Evolutionary conservation across 371 early-diverging fungal species (phyloP).

Genomic region (Mortierella sp.): DNA sequence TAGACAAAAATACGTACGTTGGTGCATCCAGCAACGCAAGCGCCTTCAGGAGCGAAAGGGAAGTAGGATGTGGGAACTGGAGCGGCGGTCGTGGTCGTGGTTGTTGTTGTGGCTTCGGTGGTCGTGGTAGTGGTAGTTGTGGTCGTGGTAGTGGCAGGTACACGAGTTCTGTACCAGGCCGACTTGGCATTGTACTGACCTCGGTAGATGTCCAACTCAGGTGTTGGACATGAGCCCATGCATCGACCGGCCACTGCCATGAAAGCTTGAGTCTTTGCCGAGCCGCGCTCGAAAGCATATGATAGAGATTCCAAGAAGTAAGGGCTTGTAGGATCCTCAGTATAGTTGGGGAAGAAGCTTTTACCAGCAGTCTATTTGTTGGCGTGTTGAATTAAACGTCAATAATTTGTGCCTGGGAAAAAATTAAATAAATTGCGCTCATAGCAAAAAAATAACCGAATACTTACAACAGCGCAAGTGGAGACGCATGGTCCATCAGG

Average conservation of each 20-base stretch:
- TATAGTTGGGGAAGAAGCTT: slow-evolving; percentile 33
- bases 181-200: slow-evolving; percentile 19
- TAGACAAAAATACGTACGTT: slow-evolving; percentile 5
- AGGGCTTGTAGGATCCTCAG: slow-evolving; percentile 43
- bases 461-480: slow-evolving; percentile 6
- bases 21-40: slow-evolving; percentile 30
- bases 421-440: neutral
- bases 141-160: slow-evolving; percentile 5
- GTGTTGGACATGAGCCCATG: slow-evolving; percentile 42
- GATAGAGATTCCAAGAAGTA: slow-evolving; percentile 29
- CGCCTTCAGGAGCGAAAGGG: slow-evolving; percentile 30
- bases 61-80: slow-evolving; percentile 5
- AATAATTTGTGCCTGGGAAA: neutral
- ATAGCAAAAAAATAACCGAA: no score
- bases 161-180: slow-evolving; percentile 45
- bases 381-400: neutral
- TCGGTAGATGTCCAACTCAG: slow-evolving; percentile 41
- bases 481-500: slow-evolving; percentile 26
- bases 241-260: slow-evolving; percentile 58
- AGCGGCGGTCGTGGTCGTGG: neutral
- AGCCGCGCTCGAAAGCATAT: slow-evolving; percentile 26
- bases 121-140: neutral
- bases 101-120: neutral
- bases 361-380: slow-evolving; percentile 26
- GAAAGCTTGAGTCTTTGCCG: slow-evolving; percentile 41